Conservation (phyloP, 2,329 filamentous ascomycete species). For the Thermoascus crustaceus region DNA sequence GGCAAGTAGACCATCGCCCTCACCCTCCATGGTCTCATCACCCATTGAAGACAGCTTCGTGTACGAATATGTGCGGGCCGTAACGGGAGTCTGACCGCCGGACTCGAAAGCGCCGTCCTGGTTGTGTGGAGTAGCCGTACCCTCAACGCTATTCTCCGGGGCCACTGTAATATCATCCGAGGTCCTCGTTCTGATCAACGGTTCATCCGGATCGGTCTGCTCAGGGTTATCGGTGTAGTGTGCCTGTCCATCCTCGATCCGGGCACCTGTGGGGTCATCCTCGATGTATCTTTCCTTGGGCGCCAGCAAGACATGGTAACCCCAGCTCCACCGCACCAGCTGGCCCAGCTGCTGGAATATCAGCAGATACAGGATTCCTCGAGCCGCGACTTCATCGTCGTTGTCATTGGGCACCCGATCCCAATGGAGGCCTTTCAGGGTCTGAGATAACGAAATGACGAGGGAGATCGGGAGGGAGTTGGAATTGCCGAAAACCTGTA, state of each 20-base stretch:
- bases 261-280: constrained; percentile 30
- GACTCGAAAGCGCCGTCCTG: constrained; percentile 26
- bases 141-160: constrained; percentile 6
- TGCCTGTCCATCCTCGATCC: constrained; percentile 31
- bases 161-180: constrained; percentile 20
- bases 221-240: constrained; percentile 34
- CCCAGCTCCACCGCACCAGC: constrained; percentile 95
- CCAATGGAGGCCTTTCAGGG: constrained; percentile 87
- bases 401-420: constrained; percentile 84
- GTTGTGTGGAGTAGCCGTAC: constrained; percentile 8
- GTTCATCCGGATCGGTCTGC: constrained; percentile 29
- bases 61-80: constrained; percentile 24
- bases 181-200: constrained; percentile 24
- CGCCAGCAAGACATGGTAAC: constrained; percentile 88
- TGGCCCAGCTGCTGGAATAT: constrained; percentile 98
- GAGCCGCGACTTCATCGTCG: constrained; percentile 85
- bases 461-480: constrained; percentile 96
- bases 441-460: constrained; percentile 87
- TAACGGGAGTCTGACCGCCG: constrained; percentile 34
- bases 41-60: constrained; percentile 21
- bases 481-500: constrained; percentile 84
- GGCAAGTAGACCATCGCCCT: constrained; percentile 17
- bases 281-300: constrained; percentile 56
- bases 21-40: constrained; percentile 6
- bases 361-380: constrained; percentile 88